Evolutionary conservation across 257 asterid species (phyloP), one percentile per base, ranked within the genome.

Genomic region (Mitragyna speciosa): DNA sequence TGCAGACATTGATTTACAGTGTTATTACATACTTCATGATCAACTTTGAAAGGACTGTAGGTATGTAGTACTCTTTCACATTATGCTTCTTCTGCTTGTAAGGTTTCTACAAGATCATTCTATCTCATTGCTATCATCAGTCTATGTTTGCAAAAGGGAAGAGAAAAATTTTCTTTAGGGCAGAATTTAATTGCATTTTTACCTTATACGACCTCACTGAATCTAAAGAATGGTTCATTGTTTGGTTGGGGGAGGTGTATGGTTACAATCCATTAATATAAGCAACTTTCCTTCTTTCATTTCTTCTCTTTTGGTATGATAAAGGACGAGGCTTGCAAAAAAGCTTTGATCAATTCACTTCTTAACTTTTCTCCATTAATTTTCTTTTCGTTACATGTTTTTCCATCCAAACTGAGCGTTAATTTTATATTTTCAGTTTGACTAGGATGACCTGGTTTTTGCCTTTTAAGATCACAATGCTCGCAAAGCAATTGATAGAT

Each of bases 11-110:
- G 78, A 0, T 92, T 45, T 94, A 91, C 68, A 89, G 97, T n/a
- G 63, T 85, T 86, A 92, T 91, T 81, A 92, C 95, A 31, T 94
- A 94, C 89, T 91, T 88, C 85, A 91, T 90, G 97, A 92, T 92
- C 88, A 82, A 89, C 89, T 94, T 94, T 41, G 98, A 94, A 82
- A 88, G 94, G 75, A 87, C 90, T 36, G 90, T 84, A 70, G 90
- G 98, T 94, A 83, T 59, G 24, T 41, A 82, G 30, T 72, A 68
- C 36, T 71, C 77, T 63, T 43, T 73, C 74, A 9, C 14, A 28
- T 81, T 20, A n/a, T n/a, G 28, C 12, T 51, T 28, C 45, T 36
- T 28, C n/a, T 56, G 15, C 26, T 65, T 67, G 11, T 20, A n/a
- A 0, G 41, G 28, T 22, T 33, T 43, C 19, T 30, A 17, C 26